Evolutionary conservation across 495 filamentous ascomycete species (phyloP), one percentile per base, ranked within the genome.

Genomic region (Talaromyces ruber): DNA sequence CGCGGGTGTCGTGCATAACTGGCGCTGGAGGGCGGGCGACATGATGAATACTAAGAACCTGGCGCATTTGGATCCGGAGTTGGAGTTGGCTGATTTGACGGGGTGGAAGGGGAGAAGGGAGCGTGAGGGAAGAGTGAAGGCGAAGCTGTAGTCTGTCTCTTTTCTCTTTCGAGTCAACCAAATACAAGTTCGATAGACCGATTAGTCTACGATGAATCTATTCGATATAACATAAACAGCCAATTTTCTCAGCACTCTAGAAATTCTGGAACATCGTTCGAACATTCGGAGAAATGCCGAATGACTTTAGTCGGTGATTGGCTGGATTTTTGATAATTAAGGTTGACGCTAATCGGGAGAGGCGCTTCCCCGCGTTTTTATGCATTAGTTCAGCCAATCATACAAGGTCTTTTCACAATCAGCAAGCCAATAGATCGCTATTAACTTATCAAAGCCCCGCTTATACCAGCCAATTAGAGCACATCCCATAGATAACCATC

Each of bases 11-110:
- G 56, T 50, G 16, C 24, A 37, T 29, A 57, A 65, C 14, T 68
- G 67, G 67, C 22, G 64, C 14, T 68, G 67, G 67, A 51, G 66
- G 2, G 60, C 62, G 24, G 68, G 64, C 3, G 58, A 64, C 43
- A 58, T 54, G 24, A 9, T 61, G 6, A 63, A 59, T 28, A 61
- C 55, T 3, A 68, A 67, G 58, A 63, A 66, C 28, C 58, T 70
- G 12, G 63, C 68, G 14, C 66, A 70, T 61, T 62, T 68, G 53
- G 64, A 68, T 29, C 66, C 68, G 21, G 66, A 70, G 26, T 29
- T 66, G 45, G 63, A 68, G 39, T 26, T 70, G 50, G 39, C 28
- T 2, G 68, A 68, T 30, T 39, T 70, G 53, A 64, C 63, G 4
- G 67, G 67, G 9, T 69, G 65, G 67, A 67, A 61, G 29, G 65